phyloP scores from a whole-genome alignment of 768 basidiomycete species.

The Lactifluus piperatus region DNA sequence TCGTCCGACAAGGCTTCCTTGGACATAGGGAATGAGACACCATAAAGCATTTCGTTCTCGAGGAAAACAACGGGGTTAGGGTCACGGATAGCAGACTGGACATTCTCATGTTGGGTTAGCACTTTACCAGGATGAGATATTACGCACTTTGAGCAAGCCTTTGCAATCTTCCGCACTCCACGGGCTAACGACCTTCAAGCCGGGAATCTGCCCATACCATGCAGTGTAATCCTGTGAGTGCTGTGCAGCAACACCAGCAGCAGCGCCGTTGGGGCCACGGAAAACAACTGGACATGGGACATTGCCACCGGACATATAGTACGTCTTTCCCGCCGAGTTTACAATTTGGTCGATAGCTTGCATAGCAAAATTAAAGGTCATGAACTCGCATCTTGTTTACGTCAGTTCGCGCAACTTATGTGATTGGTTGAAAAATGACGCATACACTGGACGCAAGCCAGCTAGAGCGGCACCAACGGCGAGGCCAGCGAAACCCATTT shows the following conservation, averaged over 20 bases:
- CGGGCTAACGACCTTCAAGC: conserved; percentile 94
- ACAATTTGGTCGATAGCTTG: conserved; percentile 99
- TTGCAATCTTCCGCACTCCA: conserved; percentile 99
- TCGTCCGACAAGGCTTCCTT: conserved; percentile 90
- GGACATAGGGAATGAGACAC: conserved; percentile 94
- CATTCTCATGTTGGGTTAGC: neutral
- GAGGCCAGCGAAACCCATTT: conserved; percentile 97
- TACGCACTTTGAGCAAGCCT: conserved; percentile 83
- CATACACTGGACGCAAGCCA: conserved; percentile 88
- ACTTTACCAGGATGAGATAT: neutral
- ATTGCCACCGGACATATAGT: conserved; percentile 99
- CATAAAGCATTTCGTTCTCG: conserved; percentile 99
- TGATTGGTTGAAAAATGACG: conserved; percentile 2
- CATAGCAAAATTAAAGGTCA: conserved; percentile 99
- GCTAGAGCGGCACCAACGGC: conserved; percentile 92
- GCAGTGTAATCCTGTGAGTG: conserved; percentile 97
- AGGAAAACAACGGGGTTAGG: conserved; percentile 98
- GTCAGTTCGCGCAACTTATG: conserved; percentile 16
- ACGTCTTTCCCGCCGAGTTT: conserved; percentile 99
- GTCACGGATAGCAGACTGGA: conserved; percentile 89
- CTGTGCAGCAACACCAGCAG: conserved; percentile 92
- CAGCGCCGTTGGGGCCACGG: conserved; percentile 99
- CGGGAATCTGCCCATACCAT: conserved; percentile 90
- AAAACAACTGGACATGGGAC: conserved; percentile 98
- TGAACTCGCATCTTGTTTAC: conserved; percentile 83